Evolutionary conservation across 164 flowering plant species (phyloP).

Genomic region (Warburgia ugandensis): DNA sequence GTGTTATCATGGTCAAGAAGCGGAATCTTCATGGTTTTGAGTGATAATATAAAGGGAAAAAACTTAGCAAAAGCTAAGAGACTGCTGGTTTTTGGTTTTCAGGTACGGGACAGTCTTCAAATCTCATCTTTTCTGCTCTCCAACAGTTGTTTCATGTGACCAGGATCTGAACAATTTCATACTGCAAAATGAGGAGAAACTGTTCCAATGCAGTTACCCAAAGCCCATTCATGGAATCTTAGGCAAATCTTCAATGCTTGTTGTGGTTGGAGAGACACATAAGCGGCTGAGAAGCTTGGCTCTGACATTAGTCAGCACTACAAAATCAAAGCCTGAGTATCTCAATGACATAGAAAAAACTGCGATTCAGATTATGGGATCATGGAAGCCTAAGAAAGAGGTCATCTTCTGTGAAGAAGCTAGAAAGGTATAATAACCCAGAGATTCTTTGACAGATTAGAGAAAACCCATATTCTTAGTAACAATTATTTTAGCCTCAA

Average conservation of each 20-base stretch:
- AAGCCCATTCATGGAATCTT: conserved; percentile 61
- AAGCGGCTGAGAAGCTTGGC: conserved; percentile 41
- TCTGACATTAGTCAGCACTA: conserved; percentile 27
- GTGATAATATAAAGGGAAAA: background rate
- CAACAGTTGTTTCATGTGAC: conserved; percentile 73
- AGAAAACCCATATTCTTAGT: too few relatives aligned
- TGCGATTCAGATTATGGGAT: conserved; percentile 32
- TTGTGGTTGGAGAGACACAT: conserved; percentile 56
- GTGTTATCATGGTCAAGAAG: too few relatives aligned
- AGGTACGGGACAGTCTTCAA: conserved; percentile 77
- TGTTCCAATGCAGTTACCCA: conserved; percentile 61
- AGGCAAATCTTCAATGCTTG: conserved; percentile 47
- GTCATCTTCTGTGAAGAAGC: conserved; percentile 46
- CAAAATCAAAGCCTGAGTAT: conserved; percentile 35
- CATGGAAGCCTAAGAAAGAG: conserved; percentile 37
- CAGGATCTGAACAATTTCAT: conserved; percentile 58
- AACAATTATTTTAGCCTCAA: too few relatives aligned
- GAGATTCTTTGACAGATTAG: too few relatives aligned
- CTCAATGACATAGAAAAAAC: conserved; percentile 36
- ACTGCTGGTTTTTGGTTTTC: background rate
- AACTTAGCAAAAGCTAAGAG: background rate
- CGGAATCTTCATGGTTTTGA: too few relatives aligned
- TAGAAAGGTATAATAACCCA: conserved; percentile 29
- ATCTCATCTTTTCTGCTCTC: conserved; percentile 60
- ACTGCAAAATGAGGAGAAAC: conserved; percentile 74